These are phyloP conservation scores for Pichia nakasei DNA, from an alignment of 805 yeast species.

Conservation along the genomic window DNA sequence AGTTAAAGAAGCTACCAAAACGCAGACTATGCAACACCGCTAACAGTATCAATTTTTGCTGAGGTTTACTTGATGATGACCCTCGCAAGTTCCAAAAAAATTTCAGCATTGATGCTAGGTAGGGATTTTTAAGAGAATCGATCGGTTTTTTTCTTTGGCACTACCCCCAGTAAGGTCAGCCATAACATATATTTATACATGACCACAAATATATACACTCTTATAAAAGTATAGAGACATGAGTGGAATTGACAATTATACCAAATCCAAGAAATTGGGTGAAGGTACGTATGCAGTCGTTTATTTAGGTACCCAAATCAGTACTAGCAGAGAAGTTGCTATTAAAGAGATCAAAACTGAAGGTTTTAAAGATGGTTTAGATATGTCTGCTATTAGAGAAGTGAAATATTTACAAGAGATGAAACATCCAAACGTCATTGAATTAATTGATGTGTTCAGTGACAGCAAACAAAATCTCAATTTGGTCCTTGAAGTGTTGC, in stretches of 20 bases:
- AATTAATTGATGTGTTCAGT: conserved; percentile 79
- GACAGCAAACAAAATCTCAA: conserved; percentile 55
- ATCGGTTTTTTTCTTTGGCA: too few species aligned
- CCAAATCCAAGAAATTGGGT: conserved; percentile 79
- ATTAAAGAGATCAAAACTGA: conserved; percentile 94
- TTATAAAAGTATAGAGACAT: not conserved
- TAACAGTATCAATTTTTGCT: too few species aligned
- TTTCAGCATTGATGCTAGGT: too few species aligned
- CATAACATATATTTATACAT: too few species aligned
- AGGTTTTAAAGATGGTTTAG: conserved; percentile 90
- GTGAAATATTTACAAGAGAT: conserved; percentile 82
- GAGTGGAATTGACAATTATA: conserved; percentile 20
- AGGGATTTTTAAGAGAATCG: too few species aligned
- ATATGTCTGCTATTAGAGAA: conserved; percentile 95
- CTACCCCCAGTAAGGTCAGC: too few species aligned
- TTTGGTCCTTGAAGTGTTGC: conserved; percentile 86
- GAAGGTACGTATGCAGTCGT: conserved; percentile 99
- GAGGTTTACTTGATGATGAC: too few species aligned
- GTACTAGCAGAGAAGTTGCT: conserved; percentile 59
- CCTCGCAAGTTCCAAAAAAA: too few species aligned
- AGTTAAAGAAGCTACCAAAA: too few species aligned
- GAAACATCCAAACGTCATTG: conserved; percentile 72
- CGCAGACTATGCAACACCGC: too few species aligned
- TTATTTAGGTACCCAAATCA: conserved; percentile 63
- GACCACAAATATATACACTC: too few species aligned